A percentile compares a stretch with the other conserved stretches of the same genome.
Conservation (phyloP, 1,284 basidiomycete genomes). For the Apiotrichum porosum region DNA sequence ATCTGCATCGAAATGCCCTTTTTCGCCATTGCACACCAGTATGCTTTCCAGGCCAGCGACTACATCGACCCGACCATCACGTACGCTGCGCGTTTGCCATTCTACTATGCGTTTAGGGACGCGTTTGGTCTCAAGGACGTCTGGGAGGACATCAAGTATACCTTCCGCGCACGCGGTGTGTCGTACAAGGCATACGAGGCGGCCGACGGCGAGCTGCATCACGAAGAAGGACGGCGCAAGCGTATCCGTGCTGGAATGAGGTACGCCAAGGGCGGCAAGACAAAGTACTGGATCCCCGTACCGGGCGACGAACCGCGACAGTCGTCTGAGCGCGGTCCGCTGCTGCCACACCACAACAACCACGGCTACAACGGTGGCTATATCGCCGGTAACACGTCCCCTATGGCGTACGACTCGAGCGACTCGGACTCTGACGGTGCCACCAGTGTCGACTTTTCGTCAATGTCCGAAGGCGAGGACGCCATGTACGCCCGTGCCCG, state of each 20-base stretch:
- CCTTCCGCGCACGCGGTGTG: constrained; percentile 81
- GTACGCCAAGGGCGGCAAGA: constrained; percentile 79
- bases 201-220: constrained; percentile 83
- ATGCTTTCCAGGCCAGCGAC: constrained; percentile 57
- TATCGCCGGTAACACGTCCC: background rate
- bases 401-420: constrained; percentile 18
- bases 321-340: constrained; percentile 55
- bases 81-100: constrained; percentile 79
- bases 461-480: constrained; percentile 52
- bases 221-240: constrained; percentile 72
- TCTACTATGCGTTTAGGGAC: constrained; percentile 80
- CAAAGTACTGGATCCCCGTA: constrained; percentile 85
- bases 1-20: constrained; percentile 98
- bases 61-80: constrained; percentile 65
- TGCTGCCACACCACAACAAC: constrained; percentile 58
- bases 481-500: constrained; percentile 59
- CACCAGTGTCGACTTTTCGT: constrained; percentile 40
- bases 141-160: constrained; percentile 75
- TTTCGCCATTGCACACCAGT: constrained; percentile 81
- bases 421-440: constrained; percentile 47
- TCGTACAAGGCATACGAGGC: constrained; percentile 95
- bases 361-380: constrained; percentile 42
- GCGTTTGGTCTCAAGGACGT: constrained; percentile 83
- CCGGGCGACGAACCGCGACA: constrained; percentile 53
- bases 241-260: constrained; percentile 84